Base-by-base conservation (phyloP, 2,329 filamentous ascomycete genomes). In the Dactylellina leptospora region DNA sequence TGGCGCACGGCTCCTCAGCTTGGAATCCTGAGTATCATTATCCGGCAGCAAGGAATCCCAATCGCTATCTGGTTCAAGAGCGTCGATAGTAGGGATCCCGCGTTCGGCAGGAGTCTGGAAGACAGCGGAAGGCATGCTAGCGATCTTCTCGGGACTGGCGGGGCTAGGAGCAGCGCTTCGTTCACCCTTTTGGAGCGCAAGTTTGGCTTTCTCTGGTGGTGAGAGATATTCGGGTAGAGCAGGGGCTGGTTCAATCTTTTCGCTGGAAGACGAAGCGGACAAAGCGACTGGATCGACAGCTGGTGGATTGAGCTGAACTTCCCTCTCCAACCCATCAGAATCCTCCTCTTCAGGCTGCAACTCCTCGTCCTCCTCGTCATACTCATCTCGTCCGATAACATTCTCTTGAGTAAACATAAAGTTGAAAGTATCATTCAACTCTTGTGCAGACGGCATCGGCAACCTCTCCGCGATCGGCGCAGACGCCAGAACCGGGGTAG, bases 21-120 rank as follows among this genome's bases (percentile, higher is more conserved):
- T 96, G 54, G 87, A 86, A 68, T 96, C 91, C 40, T 73, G 69
- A 10, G 47, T 54, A 77, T 96, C 91, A 30, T 89, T 88, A 16
- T 91, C 90, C 8, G 90, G 89, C 73, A 97, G 88, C 48, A 89
- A 87, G 78, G 90, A 90, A 77, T 96, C 92, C 95, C 95, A 99
- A 79, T 97, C 93, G 78, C 93, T 97, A 70, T 88, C 85, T 22
- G 89, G 87, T 13, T 88, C 82, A 73, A 72, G 84, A 85, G 76
- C 88, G 87, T 60, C 91, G 83, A 59, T 86, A 85, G 72, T 86
- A 85, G 27, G 92, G 81, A 55, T 85, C 83, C 20, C 85, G 82
- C 18, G 81, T 75, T 30, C 82, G 11, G 22, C 33, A 25, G 42
- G 51, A 20, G 53, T 27, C 18, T 58, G 53, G 80, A 74, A 53